Conservation (phyloP, 1,284 basidiomycete genomes). For the Sanguinoderma infundibulare region DNA sequence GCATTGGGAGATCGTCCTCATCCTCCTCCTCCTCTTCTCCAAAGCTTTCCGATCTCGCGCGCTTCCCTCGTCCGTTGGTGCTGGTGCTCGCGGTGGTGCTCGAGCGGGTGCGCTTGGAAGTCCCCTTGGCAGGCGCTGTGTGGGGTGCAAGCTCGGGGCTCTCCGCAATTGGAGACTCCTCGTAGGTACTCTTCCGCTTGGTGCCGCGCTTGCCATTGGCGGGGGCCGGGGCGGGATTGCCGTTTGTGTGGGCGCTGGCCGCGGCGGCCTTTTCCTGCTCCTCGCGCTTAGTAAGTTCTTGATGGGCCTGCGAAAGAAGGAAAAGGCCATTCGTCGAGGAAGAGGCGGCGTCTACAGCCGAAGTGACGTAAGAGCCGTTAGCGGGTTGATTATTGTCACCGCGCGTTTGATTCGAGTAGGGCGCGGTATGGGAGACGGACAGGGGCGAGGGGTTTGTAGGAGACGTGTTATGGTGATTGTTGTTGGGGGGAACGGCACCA, state of each 20-base stretch:
- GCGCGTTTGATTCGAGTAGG: slow-evolving; percentile 37
- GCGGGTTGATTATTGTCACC: slow-evolving; percentile 37
- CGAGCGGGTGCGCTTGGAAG: slow-evolving; percentile 53
- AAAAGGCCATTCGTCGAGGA: slow-evolving; percentile 90
- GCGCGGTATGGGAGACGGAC: slow-evolving; percentile 36
- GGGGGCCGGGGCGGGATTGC: slow-evolving; percentile 22
- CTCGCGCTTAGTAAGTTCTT: slow-evolving; percentile 95
- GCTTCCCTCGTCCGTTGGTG: slow-evolving; percentile 27
- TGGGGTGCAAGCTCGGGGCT: slow-evolving; percentile 40
- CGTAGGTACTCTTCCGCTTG: slow-evolving; percentile 70
- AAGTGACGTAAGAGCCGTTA: slow-evolving; percentile 43
- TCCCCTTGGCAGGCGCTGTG: slow-evolving; percentile 21
- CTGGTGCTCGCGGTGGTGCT: slow-evolving; percentile 30
- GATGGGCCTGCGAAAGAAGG: slow-evolving; percentile 91
- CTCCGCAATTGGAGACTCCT: slow-evolving; percentile 27
- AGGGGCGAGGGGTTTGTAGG: slow-evolving; percentile 36
- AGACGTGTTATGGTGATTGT: slow-evolving; percentile 21
- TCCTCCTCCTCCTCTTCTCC: slow-evolving; percentile 58
- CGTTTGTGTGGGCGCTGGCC: slow-evolving; percentile 35
- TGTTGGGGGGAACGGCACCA: slow-evolving; percentile 55
- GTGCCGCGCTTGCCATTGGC: slow-evolving; percentile 54
- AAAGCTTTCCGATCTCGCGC: slow-evolving; percentile 34
- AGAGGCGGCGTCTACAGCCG: slow-evolving; percentile 52
- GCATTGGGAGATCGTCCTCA: slow-evolving; percentile 39
- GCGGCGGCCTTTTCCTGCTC: slow-evolving; percentile 48